Evolutionary conservation across 192 early-diverging fungal genomes (phyloP).

Genomic region (Coemansia sp.): DNA sequence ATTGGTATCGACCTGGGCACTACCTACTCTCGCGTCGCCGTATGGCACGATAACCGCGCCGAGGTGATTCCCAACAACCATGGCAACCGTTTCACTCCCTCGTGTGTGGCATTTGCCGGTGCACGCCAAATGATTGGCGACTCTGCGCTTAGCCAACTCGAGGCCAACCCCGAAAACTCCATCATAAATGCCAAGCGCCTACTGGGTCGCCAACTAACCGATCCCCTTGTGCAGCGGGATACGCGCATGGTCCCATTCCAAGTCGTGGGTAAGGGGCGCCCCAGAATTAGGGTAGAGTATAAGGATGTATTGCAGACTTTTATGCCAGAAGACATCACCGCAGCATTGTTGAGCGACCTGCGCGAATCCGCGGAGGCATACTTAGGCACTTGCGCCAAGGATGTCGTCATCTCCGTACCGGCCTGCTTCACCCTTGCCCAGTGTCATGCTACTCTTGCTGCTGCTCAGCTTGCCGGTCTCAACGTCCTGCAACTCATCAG

Average conservation of each 20-base stretch:
- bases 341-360: conserved; percentile 97
- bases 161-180: conserved; percentile 97
- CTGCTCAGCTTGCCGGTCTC: conserved; percentile 92
- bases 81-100: conserved; percentile 97
- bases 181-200: conserved; percentile 98
- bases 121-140: conserved; percentile 97
- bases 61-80: conserved; percentile 99
- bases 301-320: conserved; percentile 95
- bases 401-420: conserved; percentile 97
- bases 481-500: conserved; percentile 99
- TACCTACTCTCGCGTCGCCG: conserved; percentile 61
- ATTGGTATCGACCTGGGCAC: conserved; percentile 66
- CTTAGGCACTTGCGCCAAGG: conserved; percentile 75
- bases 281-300: conserved; percentile 86
- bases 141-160: conserved; percentile 97
- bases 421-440: conserved; percentile 99
- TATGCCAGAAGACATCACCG: conserved; percentile 93
- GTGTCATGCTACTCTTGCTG: conserved; percentile 99
- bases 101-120: conserved; percentile 95
- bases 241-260: conserved; percentile 99
- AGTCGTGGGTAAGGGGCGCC: conserved; percentile 76
- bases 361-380: conserved; percentile 94
- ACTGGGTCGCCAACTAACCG: conserved; percentile 85
- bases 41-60: conserved; percentile 76
- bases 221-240: conserved; percentile 91